phyloP scores from a whole-genome alignment of 75 land plant genomes.

The Picea sitchensis region DNA sequence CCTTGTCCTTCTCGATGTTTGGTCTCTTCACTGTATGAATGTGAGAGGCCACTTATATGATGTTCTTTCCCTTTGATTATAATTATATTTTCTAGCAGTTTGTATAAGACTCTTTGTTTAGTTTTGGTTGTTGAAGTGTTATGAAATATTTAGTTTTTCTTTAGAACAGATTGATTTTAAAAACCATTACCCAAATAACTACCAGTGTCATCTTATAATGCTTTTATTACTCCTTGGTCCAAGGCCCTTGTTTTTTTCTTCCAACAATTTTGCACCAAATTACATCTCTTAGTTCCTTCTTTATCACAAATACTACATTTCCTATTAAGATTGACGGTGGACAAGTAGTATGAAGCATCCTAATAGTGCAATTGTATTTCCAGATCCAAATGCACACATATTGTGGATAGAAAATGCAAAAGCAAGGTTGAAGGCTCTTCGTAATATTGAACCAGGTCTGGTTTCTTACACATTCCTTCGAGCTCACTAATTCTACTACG shows the following conservation, averaged over 20 bases:
- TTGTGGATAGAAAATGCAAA: conserved; percentile 72
- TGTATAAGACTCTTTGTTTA: neutral
- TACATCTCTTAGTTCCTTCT: neutral
- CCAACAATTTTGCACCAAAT: neutral
- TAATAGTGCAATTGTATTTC: neutral
- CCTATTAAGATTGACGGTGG: neutral
- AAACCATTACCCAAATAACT: too few relatives aligned
- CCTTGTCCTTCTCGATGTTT: neutral
- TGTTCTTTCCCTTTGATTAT: neutral
- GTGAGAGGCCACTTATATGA: neutral
- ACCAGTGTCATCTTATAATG: neutral
- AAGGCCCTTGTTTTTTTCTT: too few relatives aligned
- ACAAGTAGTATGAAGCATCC: neutral
- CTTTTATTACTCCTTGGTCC: neutral
- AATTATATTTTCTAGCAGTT: neutral
- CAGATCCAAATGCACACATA: conserved; percentile 93
- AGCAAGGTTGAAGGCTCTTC: conserved; percentile 74
- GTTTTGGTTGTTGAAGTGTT: neutral
- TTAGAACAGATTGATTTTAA: neutral
- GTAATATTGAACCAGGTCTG: conserved; percentile 73
- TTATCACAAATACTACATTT: neutral
- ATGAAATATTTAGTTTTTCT: neutral
- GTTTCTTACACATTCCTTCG: neutral
- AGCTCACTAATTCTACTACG: too few relatives aligned
- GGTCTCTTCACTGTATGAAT: neutral